Conservation (phyloP, 306 rosid species). For the Alnus rubra region DNA sequence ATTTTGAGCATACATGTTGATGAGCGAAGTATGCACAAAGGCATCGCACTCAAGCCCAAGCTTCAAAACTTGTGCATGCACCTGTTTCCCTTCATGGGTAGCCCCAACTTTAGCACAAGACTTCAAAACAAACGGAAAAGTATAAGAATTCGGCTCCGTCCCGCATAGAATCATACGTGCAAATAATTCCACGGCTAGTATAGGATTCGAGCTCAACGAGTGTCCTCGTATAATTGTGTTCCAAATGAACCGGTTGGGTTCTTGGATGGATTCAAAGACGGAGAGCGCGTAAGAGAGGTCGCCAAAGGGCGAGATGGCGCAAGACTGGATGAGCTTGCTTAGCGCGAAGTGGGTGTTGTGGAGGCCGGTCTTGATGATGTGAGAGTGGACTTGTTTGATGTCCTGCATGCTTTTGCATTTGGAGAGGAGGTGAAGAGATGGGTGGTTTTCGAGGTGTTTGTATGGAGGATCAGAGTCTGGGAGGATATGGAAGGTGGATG, state of each 20-base stretch:
- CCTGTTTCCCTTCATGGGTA: conserved; percentile 56
- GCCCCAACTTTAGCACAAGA: conserved; percentile 55
- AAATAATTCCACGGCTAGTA: conserved; percentile 38
- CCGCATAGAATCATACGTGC: conserved; percentile 45
- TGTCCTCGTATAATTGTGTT: conserved; percentile 70
- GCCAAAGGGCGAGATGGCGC: conserved; percentile 47
- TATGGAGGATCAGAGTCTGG: conserved; percentile 62
- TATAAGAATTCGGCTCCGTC: conserved; percentile 62
- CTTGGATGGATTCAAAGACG: conserved; percentile 39
- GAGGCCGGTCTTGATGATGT: conserved; percentile 67
- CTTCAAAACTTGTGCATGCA: conserved; percentile 63
- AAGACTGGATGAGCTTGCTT: conserved; percentile 66
- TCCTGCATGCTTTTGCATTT: conserved; percentile 49
- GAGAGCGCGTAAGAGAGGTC: conserved; percentile 67
- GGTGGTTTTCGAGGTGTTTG: conserved; percentile 53
- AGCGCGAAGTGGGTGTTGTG: conserved; percentile 55
- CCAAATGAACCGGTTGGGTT: conserved; percentile 55
- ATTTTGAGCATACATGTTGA: conserved; percentile 55
- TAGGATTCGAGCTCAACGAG: conserved; percentile 40
- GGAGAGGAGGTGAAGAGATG: conserved; percentile 51
- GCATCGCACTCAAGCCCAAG: conserved; percentile 53
- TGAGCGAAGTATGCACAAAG: conserved; percentile 60
- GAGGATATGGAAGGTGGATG: conserved; percentile 48
- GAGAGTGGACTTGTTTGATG: conserved; percentile 64
- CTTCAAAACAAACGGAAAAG: conserved; percentile 71